Conservation (phyloP, 2,329 filamentous ascomycete genomes). For the Paecilomyces sp. region DNA sequence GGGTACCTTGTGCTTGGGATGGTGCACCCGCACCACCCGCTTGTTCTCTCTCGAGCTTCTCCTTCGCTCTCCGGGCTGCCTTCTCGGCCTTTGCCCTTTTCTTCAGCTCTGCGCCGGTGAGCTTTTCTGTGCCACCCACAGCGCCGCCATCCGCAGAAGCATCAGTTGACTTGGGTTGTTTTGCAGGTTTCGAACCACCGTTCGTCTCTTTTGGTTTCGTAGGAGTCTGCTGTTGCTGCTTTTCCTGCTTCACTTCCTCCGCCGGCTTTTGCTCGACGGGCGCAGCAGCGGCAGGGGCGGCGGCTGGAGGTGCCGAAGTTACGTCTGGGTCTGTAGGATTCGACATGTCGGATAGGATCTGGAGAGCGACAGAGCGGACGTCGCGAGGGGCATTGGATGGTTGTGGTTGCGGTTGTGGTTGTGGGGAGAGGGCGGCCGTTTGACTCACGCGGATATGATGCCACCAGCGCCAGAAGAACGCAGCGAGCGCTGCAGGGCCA, state of each 20-base stretch:
- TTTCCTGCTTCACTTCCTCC: constrained; percentile 4
- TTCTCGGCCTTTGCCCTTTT: constrained; percentile 88
- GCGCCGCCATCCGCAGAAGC: constrained; percentile 14
- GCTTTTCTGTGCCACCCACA: constrained; percentile 23
- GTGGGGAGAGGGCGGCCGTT: constrained; percentile 2
- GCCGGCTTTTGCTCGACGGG: constrained; percentile 12
- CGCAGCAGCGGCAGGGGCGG: constrained; percentile 10
- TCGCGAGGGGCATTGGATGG: constrained; percentile 18
- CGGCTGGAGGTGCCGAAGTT: constrained; percentile 7
- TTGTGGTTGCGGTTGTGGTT: constrained; percentile 10
- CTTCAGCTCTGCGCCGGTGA: constrained; percentile 65
- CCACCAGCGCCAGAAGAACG: constrained; percentile 17
- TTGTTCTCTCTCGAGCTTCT: constrained; percentile 49
- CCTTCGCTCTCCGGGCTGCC: constrained; percentile 70
- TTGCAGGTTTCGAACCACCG: constrained; percentile 14
- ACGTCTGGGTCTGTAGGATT: constrained; percentile 16
- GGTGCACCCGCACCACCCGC: constrained; percentile 29
- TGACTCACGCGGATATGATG: constrained; percentile 27
- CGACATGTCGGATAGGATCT: constrained; percentile 18
- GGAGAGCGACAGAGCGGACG: constrained; percentile 13
- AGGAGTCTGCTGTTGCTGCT: constrained; percentile 12
- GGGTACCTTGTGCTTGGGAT: constrained; percentile 15
- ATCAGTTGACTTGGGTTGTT: constrained; percentile 17
- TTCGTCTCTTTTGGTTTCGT: constrained; percentile 15
- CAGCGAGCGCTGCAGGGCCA: background rate